Base-by-base conservation (phyloP, 805 yeast species). In the Groenewaldozyma tartarivorans region DNA sequence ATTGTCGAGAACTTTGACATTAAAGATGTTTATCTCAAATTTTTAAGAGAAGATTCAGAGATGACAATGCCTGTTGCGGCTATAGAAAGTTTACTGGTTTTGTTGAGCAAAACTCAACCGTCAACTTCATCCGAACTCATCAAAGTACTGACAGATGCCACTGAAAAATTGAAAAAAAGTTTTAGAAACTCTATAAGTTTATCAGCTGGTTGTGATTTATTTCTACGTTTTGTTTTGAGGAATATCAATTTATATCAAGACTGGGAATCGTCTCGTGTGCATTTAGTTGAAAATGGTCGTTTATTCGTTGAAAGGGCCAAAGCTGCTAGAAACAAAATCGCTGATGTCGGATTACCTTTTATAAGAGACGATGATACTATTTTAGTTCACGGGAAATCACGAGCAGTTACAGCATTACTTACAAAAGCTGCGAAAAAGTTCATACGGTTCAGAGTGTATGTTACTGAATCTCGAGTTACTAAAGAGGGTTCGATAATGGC, bases 41-140 rank as follows among this genome's bases (percentile, higher is more conserved):
- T 85, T 59, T 68, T 92, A 47, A 76, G 74, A 50, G 95, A 87
- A 38, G 96, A 92, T 63, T 71, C 84, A n/a, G 97, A 92, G 43
- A 84, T 92, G 78, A 88, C 98, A 4, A 92, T 88, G 96, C 99
- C 99, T 1, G 85, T 92, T 26, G 99, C 98, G 33, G 98, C 98
- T 27, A 92, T 92, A 55, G 97, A 92, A 66, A 77, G 95, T 9
- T 68, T 92, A 35, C 95, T 92, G 20, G 82, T 92, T 5, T 72
- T 92, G 63, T 64, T 90, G 21, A 72, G 79, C 48, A 76, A 79
- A 37, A 80, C 86, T 51, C 87, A 86, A 58, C 96, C 98, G 5
- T 72, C 86, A 6, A 92, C 99, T 0, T 86, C 95, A 1, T 84
- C 96, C 2, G 98, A 92, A 58, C 72, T 92, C 56, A 88, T 88